Evolutionary conservation across 306 rosid genomes (phyloP), one percentile per base, ranked within the genome.

Genomic region (Pueraria montana): DNA sequence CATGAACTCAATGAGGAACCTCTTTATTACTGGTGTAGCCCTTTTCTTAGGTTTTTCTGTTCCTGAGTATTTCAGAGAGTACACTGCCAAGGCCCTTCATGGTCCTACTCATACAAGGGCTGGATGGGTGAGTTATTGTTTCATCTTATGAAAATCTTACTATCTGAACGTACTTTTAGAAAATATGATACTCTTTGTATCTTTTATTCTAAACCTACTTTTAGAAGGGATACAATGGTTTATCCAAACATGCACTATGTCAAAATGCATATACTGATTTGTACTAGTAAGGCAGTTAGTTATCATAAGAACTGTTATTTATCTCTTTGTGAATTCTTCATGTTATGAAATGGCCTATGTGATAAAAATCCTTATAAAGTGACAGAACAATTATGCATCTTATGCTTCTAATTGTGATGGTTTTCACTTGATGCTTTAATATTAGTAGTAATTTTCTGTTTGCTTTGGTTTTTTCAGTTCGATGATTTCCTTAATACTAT

Each of bases 1-100:
- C 92, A 94, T 96, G 99, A 96, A 96, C 84, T 96, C 99, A 45
- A 83, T 90, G 98, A 91, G 99, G 84, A 96, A 94, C 87, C 98
- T 96, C 74, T 94, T 96, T 76, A 94, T 96, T 52, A 84, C 89
- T 0, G 99, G 97, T 0, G 97, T 96, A 50, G 77, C 99, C 46
- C 90, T 96, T 77, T 96, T 89, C 94, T 87, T 96, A 76, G 99
- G 99, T 12, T 82, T 96, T 56, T 96, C 99, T 50, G 78, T 96
- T 80, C 98, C 99, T 1, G 97, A 89, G 82, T 96, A 94, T 81
- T 96, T 96, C 84, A 88, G 97, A 77, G 95, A 92, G 79, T 96
- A 83, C 89, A 94, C 94, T 59, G 80, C 91, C 16, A 94, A 88
- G 84, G 98, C 99, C 74, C 91, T 86, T 53, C 99, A 94, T 81